Percentiles rank a stretch among this genome's conserved stretches.
Evolutionary conservation across 2,329 filamentous ascomycete species (phyloP).

Genomic region (Grosmannia clavigera): DNA sequence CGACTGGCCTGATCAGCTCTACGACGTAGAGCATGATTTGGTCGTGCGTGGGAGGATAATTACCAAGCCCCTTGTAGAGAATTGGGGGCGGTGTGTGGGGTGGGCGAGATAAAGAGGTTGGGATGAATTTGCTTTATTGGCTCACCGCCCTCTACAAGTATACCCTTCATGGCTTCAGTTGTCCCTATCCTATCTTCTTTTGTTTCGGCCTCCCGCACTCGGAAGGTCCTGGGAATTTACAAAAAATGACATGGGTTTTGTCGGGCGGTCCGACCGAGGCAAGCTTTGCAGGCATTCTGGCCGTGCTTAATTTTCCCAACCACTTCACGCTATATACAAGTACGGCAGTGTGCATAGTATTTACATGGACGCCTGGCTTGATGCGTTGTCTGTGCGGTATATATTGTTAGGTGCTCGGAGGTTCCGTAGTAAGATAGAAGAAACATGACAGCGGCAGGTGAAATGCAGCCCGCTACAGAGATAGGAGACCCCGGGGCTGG

Average conservation of each 20-base stretch:
- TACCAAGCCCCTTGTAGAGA: not conserved
- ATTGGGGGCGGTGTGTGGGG: not conserved
- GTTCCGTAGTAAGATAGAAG: too few relatives aligned
- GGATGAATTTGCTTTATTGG: not conserved
- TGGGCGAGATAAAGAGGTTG: not conserved
- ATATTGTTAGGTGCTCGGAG: too few relatives aligned
- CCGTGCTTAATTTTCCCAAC: not conserved
- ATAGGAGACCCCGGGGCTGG: not conserved
- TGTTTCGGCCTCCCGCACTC: not conserved
- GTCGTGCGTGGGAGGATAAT: not conserved
- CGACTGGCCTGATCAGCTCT: too few relatives aligned
- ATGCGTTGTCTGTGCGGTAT: too few relatives aligned
- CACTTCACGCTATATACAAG: not conserved
- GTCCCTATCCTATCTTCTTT: not conserved
- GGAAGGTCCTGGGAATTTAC: not conserved
- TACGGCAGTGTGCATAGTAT: too few relatives aligned
- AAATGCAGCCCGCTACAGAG: not conserved
- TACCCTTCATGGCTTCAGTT: not conserved
- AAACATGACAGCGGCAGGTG: too few relatives aligned
- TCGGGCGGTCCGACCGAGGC: not conserved
- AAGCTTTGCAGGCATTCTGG: not conserved
- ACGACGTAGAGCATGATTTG: too few relatives aligned
- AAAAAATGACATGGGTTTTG: not conserved
- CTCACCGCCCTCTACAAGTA: not conserved
- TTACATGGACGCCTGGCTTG: too few relatives aligned